Percentiles rank a stretch among this genome's conserved stretches.
phyloP scores from a whole-genome alignment of 179 eudicot species.

The Actinidia chinensis region DNA sequence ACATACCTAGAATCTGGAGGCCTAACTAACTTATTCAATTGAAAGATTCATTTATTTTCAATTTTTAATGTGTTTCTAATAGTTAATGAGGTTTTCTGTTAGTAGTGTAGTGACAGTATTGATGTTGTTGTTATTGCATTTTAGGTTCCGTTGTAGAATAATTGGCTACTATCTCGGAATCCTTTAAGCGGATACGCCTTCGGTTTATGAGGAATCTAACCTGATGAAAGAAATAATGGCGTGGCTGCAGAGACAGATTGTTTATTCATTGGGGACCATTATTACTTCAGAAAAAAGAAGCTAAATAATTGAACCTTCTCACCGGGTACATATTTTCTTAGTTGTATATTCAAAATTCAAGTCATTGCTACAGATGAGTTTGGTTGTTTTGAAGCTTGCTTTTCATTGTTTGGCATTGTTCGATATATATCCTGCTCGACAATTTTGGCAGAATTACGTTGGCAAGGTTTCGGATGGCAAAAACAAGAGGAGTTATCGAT shows the following conservation, averaged over 20 bases:
- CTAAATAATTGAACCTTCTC: conserved; percentile 81
- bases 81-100: not conserved
- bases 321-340: conserved; percentile 60
- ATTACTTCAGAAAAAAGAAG: conserved; percentile 89
- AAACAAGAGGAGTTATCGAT: conserved; percentile 68
- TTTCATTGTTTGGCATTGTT: not conserved
- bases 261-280: conserved; percentile 86
- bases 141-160: conserved; percentile 87
- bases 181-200: conserved; percentile 73
- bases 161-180: conserved; percentile 61
- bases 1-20: not conserved
- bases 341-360: too few relatives aligned
- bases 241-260: conserved; percentile 65
- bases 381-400: not conserved
- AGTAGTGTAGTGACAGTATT: not conserved
- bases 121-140: conserved; percentile 15
- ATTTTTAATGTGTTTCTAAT: not conserved
- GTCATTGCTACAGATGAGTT: not conserved
- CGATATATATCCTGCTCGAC: conserved; percentile 83
- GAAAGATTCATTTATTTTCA: not conserved
- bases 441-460: conserved; percentile 81
- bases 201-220: conserved; percentile 74
- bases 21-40: not conserved
- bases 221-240: conserved; percentile 36
- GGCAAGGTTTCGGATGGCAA: conserved; percentile 83